These are phyloP conservation scores for Diplocarpon mali DNA, from an alignment of 2,329 filamentous ascomycete genomes.

Conservation along the genomic window DNA sequence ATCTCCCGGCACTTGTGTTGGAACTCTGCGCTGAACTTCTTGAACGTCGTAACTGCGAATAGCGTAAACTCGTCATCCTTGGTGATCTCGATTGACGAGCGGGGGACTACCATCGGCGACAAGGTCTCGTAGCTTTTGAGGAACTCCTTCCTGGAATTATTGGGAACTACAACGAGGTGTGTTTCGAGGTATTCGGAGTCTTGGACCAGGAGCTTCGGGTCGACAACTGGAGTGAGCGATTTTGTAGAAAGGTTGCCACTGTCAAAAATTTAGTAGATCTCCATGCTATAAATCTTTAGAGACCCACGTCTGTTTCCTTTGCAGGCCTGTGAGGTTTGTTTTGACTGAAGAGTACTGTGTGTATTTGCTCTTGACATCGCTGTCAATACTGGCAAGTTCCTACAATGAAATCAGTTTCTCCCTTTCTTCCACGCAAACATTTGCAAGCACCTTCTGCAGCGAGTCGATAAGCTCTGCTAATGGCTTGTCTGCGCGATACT, in stretches of 20 bases:
- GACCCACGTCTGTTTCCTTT: conserved; percentile 75
- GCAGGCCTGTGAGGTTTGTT: conserved; percentile 67
- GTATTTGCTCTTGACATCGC: conserved; percentile 90
- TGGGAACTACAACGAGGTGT: conserved; percentile 82
- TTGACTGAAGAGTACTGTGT: conserved; percentile 90
- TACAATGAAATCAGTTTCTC: conserved; percentile 27
- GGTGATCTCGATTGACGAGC: conserved; percentile 69
- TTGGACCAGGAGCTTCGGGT: conserved; percentile 68
- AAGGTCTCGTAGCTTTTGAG: conserved; percentile 81
- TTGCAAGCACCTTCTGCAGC: conserved; percentile 62
- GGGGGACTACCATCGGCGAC: conserved; percentile 83
- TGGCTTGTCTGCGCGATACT: conserved; percentile 87
- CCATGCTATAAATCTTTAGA: background rate
- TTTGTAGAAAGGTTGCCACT: conserved; percentile 91
- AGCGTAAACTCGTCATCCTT: conserved; percentile 84
- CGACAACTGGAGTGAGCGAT: conserved; percentile 80
- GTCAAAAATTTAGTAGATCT: conserved; percentile 13
- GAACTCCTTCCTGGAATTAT: conserved; percentile 74
- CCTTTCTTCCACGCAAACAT: background rate
- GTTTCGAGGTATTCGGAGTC: conserved; percentile 96
- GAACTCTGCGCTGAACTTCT: conserved; percentile 81
- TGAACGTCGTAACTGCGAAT: conserved; percentile 84
- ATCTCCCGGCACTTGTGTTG: conserved; percentile 84
- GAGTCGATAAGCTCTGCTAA: conserved; percentile 78
- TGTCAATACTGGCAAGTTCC: conserved; percentile 88